Evolutionary conservation across 768 basidiomycete species (phyloP), one percentile per base, ranked within the genome.

Genomic region (Cubamyces sp.): DNA sequence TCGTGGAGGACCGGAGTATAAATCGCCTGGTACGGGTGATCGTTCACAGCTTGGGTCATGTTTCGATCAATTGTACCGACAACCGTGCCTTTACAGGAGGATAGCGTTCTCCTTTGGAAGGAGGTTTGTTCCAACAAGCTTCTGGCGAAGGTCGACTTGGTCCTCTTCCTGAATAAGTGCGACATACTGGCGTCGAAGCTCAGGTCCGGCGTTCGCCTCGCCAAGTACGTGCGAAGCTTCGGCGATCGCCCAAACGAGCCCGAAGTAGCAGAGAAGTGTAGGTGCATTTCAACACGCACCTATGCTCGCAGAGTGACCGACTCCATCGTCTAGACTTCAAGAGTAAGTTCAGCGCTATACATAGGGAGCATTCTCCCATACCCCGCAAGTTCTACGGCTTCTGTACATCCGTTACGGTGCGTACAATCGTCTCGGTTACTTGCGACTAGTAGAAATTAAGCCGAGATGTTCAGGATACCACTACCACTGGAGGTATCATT

Each of bases 131-230:
- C 83, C 28, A 91, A 91, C 75, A 84, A 81, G 67, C 82, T 92
- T 25, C 79, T 93, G 5, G 84, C 83, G 46, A 78, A 82, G 47
- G 89, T 91, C 30, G 87, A 90, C 65, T 77, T 92, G 37, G 87
- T 92, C 62, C 78, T 92, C 48, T 93, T 92, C 77, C 77, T 93
- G 54, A 93, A 92, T 76, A 93, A 93, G 71, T 87, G 87, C 61
- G 90, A 92, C 68, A 88, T 92, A 61, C 75, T 92, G 56, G 83
- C 82, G 62, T 67, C 78, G 47, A 92, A 92, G 68, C 82, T 92
- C 12, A 74, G 77, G 19, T 79, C 87, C 1, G 90, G 90, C 30
- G 80, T 89, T 59, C 79, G 80, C 61, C 75, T 92, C 30, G 74
- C 79, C 37, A 86, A 87, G 70, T 88, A 87, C 66, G 88, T 92